phyloP scores from a whole-genome alignment of 164 flowering plant genomes.

The Chimonanthus praecox region DNA sequence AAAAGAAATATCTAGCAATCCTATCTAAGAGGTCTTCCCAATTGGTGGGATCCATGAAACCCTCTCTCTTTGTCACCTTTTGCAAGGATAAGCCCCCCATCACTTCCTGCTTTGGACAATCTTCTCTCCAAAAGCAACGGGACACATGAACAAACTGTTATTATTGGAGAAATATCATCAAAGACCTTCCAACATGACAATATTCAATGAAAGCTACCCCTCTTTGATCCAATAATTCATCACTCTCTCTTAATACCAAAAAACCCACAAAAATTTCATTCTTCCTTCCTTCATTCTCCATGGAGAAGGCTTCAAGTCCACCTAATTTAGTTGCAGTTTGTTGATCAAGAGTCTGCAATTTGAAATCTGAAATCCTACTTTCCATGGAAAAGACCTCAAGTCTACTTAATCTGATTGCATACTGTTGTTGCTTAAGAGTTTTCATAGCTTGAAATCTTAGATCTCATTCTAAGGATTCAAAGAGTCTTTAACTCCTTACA shows the following conservation, averaged over 20 bases:
- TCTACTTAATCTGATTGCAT: no score
- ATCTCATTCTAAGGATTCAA: no score
- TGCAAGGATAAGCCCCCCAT: slow-evolving; percentile 28
- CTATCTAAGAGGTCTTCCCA: slow-evolving; percentile 3
- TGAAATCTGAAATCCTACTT: no score
- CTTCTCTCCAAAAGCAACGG: slow-evolving; percentile 24
- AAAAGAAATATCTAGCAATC: slow-evolving; percentile 24
- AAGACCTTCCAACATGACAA: slow-evolving; percentile 10
- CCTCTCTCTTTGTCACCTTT: slow-evolving; percentile 24
- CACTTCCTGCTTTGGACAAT: slow-evolving; percentile 6
- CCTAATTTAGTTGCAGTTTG: no score
- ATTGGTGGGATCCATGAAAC: slow-evolving; percentile 28
- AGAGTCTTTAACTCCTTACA: no score
- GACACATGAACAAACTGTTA: slow-evolving; percentile 12
- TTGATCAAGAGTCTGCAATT: no score
- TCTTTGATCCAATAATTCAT: slow-evolving; percentile 26
- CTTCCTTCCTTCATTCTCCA: neutral
- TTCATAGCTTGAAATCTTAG: no score
- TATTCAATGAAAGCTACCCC: slow-evolving; percentile 21
- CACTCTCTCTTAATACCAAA: neutral
- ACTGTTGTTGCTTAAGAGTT: no score
- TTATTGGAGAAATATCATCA: neutral
- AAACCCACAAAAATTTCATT: neutral
- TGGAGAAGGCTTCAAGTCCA: slow-evolving; percentile 10
- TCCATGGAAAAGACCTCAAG: no score